Base-by-base conservation (phyloP, 1,284 basidiomycete species). In the Hypsizygus ulmarius region DNA sequence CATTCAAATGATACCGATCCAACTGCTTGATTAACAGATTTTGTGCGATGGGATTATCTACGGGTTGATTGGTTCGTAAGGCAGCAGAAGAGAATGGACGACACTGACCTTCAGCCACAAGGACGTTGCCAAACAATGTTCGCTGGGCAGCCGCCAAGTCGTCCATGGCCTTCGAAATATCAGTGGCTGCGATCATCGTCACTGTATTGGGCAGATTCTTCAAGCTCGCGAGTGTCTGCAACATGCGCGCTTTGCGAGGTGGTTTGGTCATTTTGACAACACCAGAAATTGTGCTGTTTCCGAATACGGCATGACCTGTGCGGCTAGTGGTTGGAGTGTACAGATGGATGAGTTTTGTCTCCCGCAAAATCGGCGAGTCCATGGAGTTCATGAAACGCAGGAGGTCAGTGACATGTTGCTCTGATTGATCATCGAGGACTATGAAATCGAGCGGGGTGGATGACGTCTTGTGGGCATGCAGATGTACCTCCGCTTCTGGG, bases 261-360 rank as follows among this genome's bases (percentile, higher is more conserved):
- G 84, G 84, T 61, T 86, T 87, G 11, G 81, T 85, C 72, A 86
- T 78, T 52, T 82, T 79, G 19, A 81, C 67, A 8, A 86, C 75
- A n/a, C 79, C 79, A 1, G 77, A 71, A 14, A 72, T 74, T 42
- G 70, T 71, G 53, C 66, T 78, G 39, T 68, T 73, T 29, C 78
- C 66, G 48, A 76, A 76, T 18, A 78, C 67, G 1, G 73, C 65
- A 39, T 75, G 73, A 14, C 78, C 77, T 3, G 77, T 69, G 29
- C 75, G 67, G 49, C 72, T 74, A 19, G 79, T 78, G 0, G 81
- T 84, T 2, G 84, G 84, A 1, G 84, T 86, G 60, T 83, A 86
- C 19, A 87, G 68, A 55, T 87, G 84, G 6, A 87, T 72, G 45
- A 85, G 66, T 65, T 82, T 83, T 3, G 82, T 80, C 6, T 79